Evolutionary conservation across 78 protist genomes (phyloP).

Genomic region (Neovahlkampfia damariscottae): DNA sequence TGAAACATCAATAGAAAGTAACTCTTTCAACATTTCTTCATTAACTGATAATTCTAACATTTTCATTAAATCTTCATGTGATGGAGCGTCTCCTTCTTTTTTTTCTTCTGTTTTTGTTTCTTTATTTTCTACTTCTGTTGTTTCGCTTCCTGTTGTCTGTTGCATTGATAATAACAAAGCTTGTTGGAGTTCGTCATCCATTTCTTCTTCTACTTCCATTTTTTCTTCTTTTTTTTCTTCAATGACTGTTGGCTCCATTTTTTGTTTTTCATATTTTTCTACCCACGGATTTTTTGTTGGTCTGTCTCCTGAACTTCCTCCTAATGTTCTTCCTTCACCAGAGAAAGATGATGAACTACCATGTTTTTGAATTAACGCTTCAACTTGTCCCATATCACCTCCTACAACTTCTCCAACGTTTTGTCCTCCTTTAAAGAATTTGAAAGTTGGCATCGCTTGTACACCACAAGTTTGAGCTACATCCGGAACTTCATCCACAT

Average conservation of each 20-base stretch:
- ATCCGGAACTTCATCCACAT: neutral
- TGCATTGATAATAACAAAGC: too few species aligned
- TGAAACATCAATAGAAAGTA: neutral
- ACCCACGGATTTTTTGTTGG: neutral
- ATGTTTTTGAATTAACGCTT: neutral
- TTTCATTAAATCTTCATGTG: neutral
- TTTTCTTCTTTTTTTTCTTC: neutral
- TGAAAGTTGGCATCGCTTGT: slow-evolving; percentile 10
- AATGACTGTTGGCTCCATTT: neutral
- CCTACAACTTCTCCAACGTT: neutral
- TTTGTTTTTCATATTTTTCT: neutral
- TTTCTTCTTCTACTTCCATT: neutral
- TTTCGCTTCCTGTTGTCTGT: neutral
- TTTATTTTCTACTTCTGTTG: neutral
- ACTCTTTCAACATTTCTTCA: neutral
- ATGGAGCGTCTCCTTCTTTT: neutral
- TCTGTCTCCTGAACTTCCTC: neutral
- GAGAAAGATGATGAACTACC: neutral
- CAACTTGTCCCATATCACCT: neutral
- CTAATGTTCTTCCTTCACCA: neutral
- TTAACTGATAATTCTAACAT: neutral
- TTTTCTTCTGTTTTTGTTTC: neutral
- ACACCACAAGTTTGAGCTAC: neutral
- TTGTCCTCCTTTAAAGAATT: neutral
- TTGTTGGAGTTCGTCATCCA: too few species aligned